These are phyloP conservation scores for Curvularia sp. DNA, from an alignment of 2,329 filamentous ascomycete species.

Conservation along the genomic window DNA sequence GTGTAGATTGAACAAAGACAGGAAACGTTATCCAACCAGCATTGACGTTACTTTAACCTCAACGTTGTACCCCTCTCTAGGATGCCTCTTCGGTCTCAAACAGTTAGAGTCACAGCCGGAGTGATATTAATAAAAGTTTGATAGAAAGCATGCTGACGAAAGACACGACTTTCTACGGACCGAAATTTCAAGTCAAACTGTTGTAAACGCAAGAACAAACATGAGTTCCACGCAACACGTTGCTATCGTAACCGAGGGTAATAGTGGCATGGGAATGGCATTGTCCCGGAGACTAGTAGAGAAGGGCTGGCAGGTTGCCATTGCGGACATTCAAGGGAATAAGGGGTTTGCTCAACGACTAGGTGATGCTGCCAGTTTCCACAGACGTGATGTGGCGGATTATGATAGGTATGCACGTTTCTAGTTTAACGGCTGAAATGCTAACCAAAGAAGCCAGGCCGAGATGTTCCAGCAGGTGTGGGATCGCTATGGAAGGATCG, in stretches of 20 bases:
- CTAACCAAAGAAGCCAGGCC: slow-evolving; percentile 50
- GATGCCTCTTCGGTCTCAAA: not conserved
- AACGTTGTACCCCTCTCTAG: not conserved
- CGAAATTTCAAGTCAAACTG: not conserved
- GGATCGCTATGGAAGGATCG: slow-evolving; percentile 55
- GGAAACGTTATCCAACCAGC: not conserved
- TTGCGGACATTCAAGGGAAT: slow-evolving; percentile 39
- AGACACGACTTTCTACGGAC: not conserved
- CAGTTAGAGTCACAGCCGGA: not conserved
- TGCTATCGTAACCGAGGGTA: slow-evolving; percentile 40
- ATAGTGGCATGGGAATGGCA: slow-evolving; percentile 38
- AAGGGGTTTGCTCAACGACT: slow-evolving; percentile 32
- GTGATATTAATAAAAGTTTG: not conserved
- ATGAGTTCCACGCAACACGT: slow-evolving; percentile 12
- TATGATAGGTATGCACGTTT: slow-evolving; percentile 29
- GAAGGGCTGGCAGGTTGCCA: slow-evolving; percentile 38
- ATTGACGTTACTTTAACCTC: not conserved
- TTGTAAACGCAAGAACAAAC: not conserved
- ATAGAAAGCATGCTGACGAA: not conserved
- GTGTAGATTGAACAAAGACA: not conserved
- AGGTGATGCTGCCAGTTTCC: slow-evolving; percentile 32
- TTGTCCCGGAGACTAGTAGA: slow-evolving; percentile 29
- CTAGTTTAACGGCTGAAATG: not conserved
- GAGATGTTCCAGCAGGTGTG: slow-evolving; percentile 55
- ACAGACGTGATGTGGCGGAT: slow-evolving; percentile 36